Evolutionary conservation across 2,329 filamentous ascomycete genomes (phyloP), one percentile per base, ranked within the genome.

Genomic region (Mycogone perniciosa): DNA sequence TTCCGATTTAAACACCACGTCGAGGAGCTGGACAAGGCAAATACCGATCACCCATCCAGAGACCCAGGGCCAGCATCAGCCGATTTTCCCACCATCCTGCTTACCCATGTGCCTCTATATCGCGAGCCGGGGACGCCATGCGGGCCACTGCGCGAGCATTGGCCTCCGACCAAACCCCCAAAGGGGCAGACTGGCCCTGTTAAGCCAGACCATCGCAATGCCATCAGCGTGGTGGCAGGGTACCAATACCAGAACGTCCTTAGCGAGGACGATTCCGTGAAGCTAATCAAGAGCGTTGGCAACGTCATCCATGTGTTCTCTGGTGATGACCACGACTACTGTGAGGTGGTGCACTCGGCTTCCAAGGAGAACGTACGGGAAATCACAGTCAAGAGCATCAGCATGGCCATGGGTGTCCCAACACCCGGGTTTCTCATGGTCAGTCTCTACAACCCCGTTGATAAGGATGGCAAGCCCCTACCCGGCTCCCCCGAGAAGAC

Each of bases 211-310:
- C 76, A 88, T 43, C 78, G 81, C 50, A 95, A 93, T 57, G 84
- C 91, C 27, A 88, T 99, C 53, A 78, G 79, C 2, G 82, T 99
- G 11, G 73, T 80, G 7, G 77, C 76, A 11, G 93, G 93, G 10
- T 96, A 96, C 63, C 93, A 99, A 66, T 99, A 99, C 64, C 92
- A 97, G 66, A 99, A 96, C 60, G 92, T 96, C 3, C 80, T 99
- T 29, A 86, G 80, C 46, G 81, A 85, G 45, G 76, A 81, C 2
- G 82, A 96, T 58, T 93, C 91, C 1, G 76, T 82, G 42, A 82
- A 84, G 46, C 74, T 99, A 35, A 73, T 96, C 39, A 78, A 85
- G 53, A 88, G 84, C 56, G 76, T 96, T 33, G 90, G 89, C 33
- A 88, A 93, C 55, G 81, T 97, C 9, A 77, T 82, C 3, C 86